Conservation (phyloP, 2,329 filamentous ascomycete species). For the Tolypocladium inflatum region DNA sequence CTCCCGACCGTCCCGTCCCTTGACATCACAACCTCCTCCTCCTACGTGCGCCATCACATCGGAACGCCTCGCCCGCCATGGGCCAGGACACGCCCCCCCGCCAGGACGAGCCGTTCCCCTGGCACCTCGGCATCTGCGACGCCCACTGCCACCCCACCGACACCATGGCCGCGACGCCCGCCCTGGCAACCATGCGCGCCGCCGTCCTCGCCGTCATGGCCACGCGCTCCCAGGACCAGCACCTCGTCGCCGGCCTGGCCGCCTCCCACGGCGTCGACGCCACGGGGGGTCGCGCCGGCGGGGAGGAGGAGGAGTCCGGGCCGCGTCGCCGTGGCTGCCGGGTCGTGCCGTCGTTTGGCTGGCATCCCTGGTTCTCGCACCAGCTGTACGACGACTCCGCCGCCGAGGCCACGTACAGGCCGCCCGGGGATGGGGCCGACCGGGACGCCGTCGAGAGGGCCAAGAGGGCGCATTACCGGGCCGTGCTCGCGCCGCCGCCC, state of each 20-base stretch:
- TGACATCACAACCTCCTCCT: not conserved
- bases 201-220: slow-evolving; percentile 65
- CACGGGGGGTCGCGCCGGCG: not conserved
- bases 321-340: slow-evolving; percentile 1
- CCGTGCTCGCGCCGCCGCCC: slow-evolving; percentile 50
- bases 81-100: slow-evolving; percentile 1
- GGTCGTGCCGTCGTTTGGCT: slow-evolving; percentile 66
- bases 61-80: slow-evolving; percentile 4
- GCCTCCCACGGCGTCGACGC: slow-evolving; percentile 40
- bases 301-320: not conserved
- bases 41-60: not conserved
- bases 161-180: slow-evolving; percentile 52
- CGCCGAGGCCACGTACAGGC: slow-evolving; percentile 25
- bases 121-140: slow-evolving; percentile 63
- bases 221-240: slow-evolving; percentile 65
- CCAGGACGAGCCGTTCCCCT: slow-evolving; percentile 47
- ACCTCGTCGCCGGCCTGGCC: slow-evolving; percentile 57
- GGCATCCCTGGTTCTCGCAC: slow-evolving; percentile 82
- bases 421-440: slow-evolving; percentile 8
- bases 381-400: slow-evolving; percentile 57
- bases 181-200: slow-evolving; percentile 56
- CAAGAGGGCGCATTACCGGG: slow-evolving; percentile 51
- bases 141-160: slow-evolving; percentile 82
- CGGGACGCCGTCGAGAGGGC: slow-evolving; percentile 18
- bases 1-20: not conserved